Evolutionary conservation across 495 filamentous ascomycete species (phyloP).

Genomic region (Penicillium paradoxum): DNA sequence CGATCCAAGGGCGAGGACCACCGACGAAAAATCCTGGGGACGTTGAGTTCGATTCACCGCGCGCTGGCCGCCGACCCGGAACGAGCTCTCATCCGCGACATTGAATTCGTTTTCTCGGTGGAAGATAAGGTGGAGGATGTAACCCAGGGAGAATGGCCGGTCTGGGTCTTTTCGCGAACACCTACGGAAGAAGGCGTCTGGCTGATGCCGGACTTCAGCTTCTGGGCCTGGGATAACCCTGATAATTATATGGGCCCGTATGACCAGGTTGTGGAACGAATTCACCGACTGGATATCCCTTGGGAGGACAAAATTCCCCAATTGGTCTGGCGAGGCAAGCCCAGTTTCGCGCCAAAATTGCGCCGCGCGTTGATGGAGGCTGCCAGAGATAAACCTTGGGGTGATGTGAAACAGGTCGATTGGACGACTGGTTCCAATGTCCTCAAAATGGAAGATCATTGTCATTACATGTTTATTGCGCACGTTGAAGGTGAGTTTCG

Average conservation of each 20-base stretch:
- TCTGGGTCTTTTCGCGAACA: conserved; percentile 49
- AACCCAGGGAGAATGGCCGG: conserved; percentile 39
- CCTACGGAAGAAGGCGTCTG: conserved; percentile 47
- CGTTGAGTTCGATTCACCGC: conserved; percentile 43
- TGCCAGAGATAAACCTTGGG: conserved; percentile 47
- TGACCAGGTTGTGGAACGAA: conserved; percentile 49
- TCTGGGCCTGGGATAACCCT: conserved; percentile 65
- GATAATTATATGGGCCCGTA: conserved; percentile 56
- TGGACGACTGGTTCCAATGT: conserved; percentile 41
- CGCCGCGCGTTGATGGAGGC: conserved; percentile 46
- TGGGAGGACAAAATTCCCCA: conserved; percentile 50
- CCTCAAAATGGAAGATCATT: conserved; percentile 51
- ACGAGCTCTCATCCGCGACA: conserved; percentile 49
- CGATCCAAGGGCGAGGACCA: conserved; percentile 37
- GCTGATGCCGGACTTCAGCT: conserved; percentile 76
- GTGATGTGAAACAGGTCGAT: conserved; percentile 49
- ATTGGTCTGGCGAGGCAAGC: conserved; percentile 65
- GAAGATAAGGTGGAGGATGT: conserved; percentile 48
- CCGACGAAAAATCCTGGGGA: conserved; percentile 41
- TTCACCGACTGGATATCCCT: conserved; percentile 29
- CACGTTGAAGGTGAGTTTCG: conserved; percentile 50
- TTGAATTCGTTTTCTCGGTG: conserved; percentile 55
- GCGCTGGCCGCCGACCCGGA: conserved; percentile 40
- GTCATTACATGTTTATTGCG: conserved; percentile 53
- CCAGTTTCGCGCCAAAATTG: conserved; percentile 41